These are phyloP conservation scores for Plasmodium cynomolgi DNA, from an alignment of 169 alveolate species.

Conservation along the genomic window DNA sequence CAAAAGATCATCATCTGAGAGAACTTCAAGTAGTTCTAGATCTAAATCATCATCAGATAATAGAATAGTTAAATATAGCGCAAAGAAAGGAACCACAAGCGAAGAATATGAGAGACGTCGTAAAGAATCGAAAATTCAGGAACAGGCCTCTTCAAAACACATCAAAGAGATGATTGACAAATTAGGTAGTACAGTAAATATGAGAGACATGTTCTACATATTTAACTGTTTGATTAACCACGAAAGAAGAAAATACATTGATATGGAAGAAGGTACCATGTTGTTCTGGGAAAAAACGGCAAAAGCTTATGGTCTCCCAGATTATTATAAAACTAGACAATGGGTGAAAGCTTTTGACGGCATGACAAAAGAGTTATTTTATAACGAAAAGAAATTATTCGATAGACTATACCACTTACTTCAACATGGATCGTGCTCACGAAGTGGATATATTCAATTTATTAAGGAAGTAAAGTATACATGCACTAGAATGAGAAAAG, in stretches of 20 bases:
- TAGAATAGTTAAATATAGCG: not conserved
- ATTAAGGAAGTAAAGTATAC: not conserved
- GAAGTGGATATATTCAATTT: not conserved
- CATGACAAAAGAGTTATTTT: constrained; percentile 4
- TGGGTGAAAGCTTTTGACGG: constrained; percentile 26
- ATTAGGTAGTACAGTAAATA: not conserved
- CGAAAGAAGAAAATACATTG: not conserved
- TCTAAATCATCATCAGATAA: not conserved
- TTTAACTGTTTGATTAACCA: constrained; percentile 11
- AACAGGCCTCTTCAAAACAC: not conserved
- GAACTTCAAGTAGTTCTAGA: not conserved
- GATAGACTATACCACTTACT: not conserved
- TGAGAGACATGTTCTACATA: not conserved
- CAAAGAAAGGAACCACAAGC: not conserved
- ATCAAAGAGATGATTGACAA: constrained; percentile 3
- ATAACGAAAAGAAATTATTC: not conserved
- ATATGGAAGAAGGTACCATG: constrained; percentile 1
- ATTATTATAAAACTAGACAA: not conserved
- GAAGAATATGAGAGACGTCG: constrained; percentile 22
- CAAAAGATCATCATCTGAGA: not conserved
- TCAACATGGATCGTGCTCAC: constrained; percentile 19
- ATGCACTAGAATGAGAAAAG: not conserved
- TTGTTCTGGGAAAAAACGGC: not conserved
- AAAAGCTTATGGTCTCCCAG: constrained; percentile 5
- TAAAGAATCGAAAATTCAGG: not conserved